phyloP scores from a whole-genome alignment of 2,329 filamentous ascomycete species.

The Albophoma yamanashiensis region DNA sequence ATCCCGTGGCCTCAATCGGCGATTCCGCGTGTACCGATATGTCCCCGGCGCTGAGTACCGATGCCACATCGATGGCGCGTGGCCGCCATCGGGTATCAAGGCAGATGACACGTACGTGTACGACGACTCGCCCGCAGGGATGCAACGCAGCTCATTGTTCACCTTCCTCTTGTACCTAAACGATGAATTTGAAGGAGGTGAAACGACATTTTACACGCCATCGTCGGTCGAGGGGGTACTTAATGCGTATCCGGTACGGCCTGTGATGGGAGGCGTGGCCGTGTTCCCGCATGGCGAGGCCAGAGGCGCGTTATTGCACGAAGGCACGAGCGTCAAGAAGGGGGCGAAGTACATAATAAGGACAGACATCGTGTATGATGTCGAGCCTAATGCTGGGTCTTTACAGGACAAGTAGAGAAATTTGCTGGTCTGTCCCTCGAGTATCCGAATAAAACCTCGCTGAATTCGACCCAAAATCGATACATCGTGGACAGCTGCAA shows the following conservation, averaged over 20 bases:
- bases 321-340: slow-evolving; percentile 59
- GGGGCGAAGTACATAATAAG: slow-evolving; percentile 60
- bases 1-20: slow-evolving; percentile 54
- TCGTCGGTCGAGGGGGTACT: slow-evolving; percentile 52
- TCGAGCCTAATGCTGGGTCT: slow-evolving; percentile 23
- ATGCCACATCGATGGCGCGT: slow-evolving; percentile 61
- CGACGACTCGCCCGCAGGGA: slow-evolving; percentile 48
- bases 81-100: slow-evolving; percentile 58
- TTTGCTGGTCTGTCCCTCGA: not conserved
- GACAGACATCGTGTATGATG: slow-evolving; percentile 61
- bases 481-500: not conserved
- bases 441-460: not conserved
- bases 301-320: slow-evolving; percentile 54
- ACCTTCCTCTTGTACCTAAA: slow-evolving; percentile 62
- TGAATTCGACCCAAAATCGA: not conserved
- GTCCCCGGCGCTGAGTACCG: slow-evolving; percentile 64
- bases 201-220: slow-evolving; percentile 62
- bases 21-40: slow-evolving; percentile 63
- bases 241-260: slow-evolving; percentile 59
- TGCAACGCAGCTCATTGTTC: slow-evolving; percentile 56
- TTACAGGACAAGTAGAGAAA: not conserved
- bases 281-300: slow-evolving; percentile 62
- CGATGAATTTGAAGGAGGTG: slow-evolving; percentile 60
- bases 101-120: slow-evolving; percentile 51
- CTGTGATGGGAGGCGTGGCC: slow-evolving; percentile 57